Base-by-base conservation (phyloP, 2,329 filamentous ascomycete genomes). In the Venturia aucupariae region DNA sequence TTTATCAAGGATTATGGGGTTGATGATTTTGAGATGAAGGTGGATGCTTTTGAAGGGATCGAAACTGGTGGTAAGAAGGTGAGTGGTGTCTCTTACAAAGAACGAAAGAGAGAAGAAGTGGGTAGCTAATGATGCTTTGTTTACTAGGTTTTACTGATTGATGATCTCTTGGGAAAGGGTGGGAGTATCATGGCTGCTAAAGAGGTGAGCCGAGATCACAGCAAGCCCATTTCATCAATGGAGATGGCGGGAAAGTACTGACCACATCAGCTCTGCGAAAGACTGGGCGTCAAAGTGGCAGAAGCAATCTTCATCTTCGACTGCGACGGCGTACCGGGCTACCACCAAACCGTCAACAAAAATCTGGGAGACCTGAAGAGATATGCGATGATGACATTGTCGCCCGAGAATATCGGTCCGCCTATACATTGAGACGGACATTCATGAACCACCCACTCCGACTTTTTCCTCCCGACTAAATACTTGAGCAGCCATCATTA, bases 161-260 rank as follows among this genome's bases (percentile, higher is more conserved):
- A 57, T 10, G 51, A 57, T 38, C 19, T 57, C 2, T 57, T 57
- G 51, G 51, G 51, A n/a, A 57, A 19, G 30, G 51, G 51, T 2
- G 51, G 51, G 17, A 35, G 27, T 57, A 57, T 57, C 15, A 57
- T 57, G 51, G 51, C 51, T 57, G 51, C 51, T 35, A 57, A 57
- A 57, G 30, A 57, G 27, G 51, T 35, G 15, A 19, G 51, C 15
- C 7, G 6, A 15, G 17, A 6, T 22, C 6, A 6, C 19, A n/a
- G 4, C 42, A 44, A 44, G 7, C 44, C 22, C 19, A n/a, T 22
- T 48, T 11, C 44, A 24, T n/a, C n/a, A n/a, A n/a, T n/a, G n/a
- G n/a, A n/a, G n/a, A n/a, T n/a, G n/a, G n/a, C n/a, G n/a, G n/a
- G n/a, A n/a, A n/a, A 4, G 15, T 41, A 41, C 39, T 41, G 17